phyloP scores from a whole-genome alignment of 495 filamentous ascomycete species.

The Cercophora sp. region DNA sequence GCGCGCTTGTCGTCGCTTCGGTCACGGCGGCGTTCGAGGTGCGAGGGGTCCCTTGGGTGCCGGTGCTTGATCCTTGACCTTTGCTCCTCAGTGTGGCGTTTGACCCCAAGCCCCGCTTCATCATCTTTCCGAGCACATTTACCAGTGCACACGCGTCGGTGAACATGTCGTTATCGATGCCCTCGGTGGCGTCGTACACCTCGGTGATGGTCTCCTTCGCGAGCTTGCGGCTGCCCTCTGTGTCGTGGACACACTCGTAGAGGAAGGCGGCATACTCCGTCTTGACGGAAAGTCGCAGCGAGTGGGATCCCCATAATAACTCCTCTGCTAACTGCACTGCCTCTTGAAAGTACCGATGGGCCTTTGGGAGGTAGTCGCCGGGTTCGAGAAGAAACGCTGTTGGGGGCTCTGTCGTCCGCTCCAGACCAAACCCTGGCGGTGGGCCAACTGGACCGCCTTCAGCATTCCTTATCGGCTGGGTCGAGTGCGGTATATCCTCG shows the following conservation, averaged over 20 bases:
- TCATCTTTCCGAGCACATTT: constrained; percentile 70
- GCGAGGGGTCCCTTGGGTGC: constrained; percentile 26
- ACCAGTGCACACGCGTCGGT: constrained; percentile 74
- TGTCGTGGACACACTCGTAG: constrained; percentile 88
- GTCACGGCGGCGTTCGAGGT: constrained; percentile 3
- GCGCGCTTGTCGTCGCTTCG: not conserved
- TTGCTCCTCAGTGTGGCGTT: constrained; percentile 26
- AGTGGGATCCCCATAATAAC: constrained; percentile 80
- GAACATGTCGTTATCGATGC: constrained; percentile 88
- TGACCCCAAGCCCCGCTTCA: constrained; percentile 58
- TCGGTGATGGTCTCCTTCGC: constrained; percentile 83
- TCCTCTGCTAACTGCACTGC: constrained; percentile 68
- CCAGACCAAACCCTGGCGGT: constrained; percentile 46
- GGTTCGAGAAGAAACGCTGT: constrained; percentile 72
- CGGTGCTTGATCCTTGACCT: constrained; percentile 23
- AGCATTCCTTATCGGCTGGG: constrained; percentile 38
- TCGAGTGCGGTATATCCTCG: constrained; percentile 27
- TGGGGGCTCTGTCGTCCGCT: constrained; percentile 48
- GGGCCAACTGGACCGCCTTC: constrained; percentile 51
- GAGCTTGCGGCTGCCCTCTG: constrained; percentile 64
- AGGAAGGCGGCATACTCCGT: constrained; percentile 93
- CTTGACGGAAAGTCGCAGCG: constrained; percentile 83
- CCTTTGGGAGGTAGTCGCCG: constrained; percentile 76
- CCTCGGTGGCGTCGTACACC: constrained; percentile 85
- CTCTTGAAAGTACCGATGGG: constrained; percentile 75